Evolutionary conservation across 371 early-diverging fungal genomes (phyloP).

Genomic region (Circinella minor): DNA sequence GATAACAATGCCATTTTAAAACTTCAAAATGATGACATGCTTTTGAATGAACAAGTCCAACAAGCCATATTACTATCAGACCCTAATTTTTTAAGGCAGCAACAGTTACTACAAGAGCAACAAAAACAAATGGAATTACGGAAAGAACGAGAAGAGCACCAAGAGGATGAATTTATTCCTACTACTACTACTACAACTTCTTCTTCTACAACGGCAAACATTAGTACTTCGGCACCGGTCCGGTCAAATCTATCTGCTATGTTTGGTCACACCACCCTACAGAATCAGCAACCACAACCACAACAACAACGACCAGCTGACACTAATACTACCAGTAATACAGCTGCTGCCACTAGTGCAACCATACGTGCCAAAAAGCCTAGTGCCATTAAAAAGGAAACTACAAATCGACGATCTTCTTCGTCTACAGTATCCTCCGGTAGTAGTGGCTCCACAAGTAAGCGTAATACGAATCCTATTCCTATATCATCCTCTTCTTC

Average conservation of each 20-base stretch:
- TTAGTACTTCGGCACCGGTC: constrained; percentile 6
- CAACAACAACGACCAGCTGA: constrained; percentile 1
- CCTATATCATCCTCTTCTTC: not conserved
- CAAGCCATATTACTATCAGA: constrained; percentile 36
- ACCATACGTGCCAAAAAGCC: not conserved
- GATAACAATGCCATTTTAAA: not conserved
- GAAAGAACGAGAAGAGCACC: constrained; percentile 11
- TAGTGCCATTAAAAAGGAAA: constrained; percentile 1
- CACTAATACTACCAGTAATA: not conserved
- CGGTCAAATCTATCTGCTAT: constrained; percentile 30
- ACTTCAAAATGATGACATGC: constrained; percentile 12
- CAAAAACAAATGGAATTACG: constrained; percentile 20
- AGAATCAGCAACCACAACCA: constrained; percentile 10
- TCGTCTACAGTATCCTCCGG: not conserved
- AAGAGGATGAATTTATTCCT: not conserved
- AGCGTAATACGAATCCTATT: constrained; percentile 16
- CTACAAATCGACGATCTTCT: constrained; percentile 4
- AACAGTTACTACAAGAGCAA: constrained; percentile 33
- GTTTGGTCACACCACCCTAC: constrained; percentile 16
- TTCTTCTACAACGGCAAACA: not conserved
- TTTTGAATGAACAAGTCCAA: constrained; percentile 24
- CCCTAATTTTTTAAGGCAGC: constrained; percentile 32
- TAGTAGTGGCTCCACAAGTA: constrained; percentile 1
- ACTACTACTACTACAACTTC: not conserved
- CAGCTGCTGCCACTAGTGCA: not conserved